Base-by-base conservation (phyloP, 2,329 filamentous ascomycete genomes). In the Sphaceloma murrayae region DNA sequence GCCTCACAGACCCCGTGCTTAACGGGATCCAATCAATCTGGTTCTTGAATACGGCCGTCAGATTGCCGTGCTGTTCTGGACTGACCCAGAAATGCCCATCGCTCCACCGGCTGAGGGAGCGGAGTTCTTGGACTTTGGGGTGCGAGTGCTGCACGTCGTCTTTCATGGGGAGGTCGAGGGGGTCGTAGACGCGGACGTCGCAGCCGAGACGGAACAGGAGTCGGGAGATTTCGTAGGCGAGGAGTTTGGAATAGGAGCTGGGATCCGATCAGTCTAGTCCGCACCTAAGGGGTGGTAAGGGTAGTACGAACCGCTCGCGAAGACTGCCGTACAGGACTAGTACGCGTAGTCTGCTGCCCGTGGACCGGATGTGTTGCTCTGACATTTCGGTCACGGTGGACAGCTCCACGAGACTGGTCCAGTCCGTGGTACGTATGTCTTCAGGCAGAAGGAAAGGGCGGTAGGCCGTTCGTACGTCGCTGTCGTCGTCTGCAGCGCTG, bases 21-120 rank as follows among this genome's bases (percentile, higher is more conserved):
- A 82, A 63, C 0, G 78, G 78, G 29, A 82, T 78, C 79, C 78
- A 82, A 57, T 82, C 78, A 36, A 82, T 81, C 51, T 82, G 77
- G 51, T 79, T 78, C 51, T 82, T 82, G 66, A 82, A 82, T 0
- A 81, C 73, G 3, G 70, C 75, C 0, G 77, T 80, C 30, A 81
- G 52, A 50, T 76, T 80, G 0, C 78, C 78, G 50, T 82, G 78
- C 59, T 82, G 78, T 54, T 82, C 78, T 0, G 77, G 77, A 6
- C 71, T 75, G 7, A 78, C 62, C 78, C 78, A 82, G 11, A 82
- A 53, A 52, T 82, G 78, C 0, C 77, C 78, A 52, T 82, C 77
- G 44, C 74, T 78, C 78, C 78, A 83, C 8, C 58, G 62, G 49
- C 73, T 77, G 1, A 82, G 64, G 5, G 70, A 65, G 3, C 78